Percentiles rank a stretch among this genome's conserved stretches.
Evolutionary conservation across 1,284 basidiomycete species (phyloP).

Genomic region (Quambalaria eucalypti): DNA sequence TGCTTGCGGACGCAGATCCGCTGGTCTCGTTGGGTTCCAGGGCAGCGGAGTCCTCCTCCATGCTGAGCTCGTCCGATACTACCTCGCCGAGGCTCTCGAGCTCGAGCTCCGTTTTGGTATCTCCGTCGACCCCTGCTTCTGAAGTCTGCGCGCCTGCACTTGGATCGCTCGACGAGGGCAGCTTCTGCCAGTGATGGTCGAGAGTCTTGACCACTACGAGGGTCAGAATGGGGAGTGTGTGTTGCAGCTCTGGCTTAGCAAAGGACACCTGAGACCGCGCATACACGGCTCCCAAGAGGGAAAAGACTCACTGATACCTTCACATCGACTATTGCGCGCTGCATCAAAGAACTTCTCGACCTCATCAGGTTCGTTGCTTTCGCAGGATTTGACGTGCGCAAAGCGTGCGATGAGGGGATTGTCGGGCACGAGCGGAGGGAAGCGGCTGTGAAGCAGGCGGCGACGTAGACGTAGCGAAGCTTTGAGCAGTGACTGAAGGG

Average conservation of each 20-base stretch:
- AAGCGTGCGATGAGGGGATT: slow-evolving; percentile 59
- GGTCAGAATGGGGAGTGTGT: too few relatives aligned
- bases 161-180: slow-evolving; percentile 2
- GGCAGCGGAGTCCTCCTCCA: slow-evolving; percentile 19
- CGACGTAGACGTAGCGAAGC: slow-evolving; percentile 67
- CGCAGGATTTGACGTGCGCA: slow-evolving; percentile 66
- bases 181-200: slow-evolving; percentile 36
- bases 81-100: slow-evolving; percentile 30
- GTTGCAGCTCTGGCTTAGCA: background rate
- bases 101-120: slow-evolving; percentile 22
- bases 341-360: slow-evolving; percentile 66
- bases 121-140: slow-evolving; percentile 20
- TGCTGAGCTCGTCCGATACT: slow-evolving; percentile 26
- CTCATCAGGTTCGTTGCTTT: slow-evolving; percentile 58
- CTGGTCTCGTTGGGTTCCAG: slow-evolving; percentile 1
- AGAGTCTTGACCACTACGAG: slow-evolving; percentile 82
- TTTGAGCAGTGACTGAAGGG: slow-evolving; percentile 59
- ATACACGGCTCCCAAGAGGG: background rate
- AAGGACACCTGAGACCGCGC: background rate
- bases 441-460: slow-evolving; percentile 55
- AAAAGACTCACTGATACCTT: too few relatives aligned
- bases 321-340: slow-evolving; percentile 71
- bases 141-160: slow-evolving; percentile 43
- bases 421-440: slow-evolving; percentile 45
- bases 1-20: background rate